Base-by-base conservation (phyloP, 768 basidiomycete genomes). In the Vararia minispora region DNA sequence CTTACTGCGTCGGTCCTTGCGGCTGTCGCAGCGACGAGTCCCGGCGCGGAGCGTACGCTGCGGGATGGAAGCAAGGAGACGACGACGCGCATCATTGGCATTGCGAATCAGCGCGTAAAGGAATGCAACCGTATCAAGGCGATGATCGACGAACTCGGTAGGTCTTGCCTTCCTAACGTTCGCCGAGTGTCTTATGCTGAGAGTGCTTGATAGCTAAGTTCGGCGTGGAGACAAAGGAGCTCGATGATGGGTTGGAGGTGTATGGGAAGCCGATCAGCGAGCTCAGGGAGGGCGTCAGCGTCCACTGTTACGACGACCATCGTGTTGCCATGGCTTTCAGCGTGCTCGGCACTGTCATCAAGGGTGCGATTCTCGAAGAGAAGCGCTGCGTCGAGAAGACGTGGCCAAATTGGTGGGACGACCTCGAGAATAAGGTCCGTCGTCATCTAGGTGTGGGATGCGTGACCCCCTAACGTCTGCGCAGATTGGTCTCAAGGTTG, bases 371-470 rank as follows among this genome's bases (percentile, higher is more conserved):
- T 46, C 68, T 98, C 21, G 91, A 97, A 53, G 94, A 98, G 64
- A 94, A 94, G 61, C 70, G 92, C 38, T 97, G 95, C 53, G 95
- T 99, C 23, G 94, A 94, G 61, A 99, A 99, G 72, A 99, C 94
- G 0, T 99, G 94, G 94, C 95, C 95, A 0, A 92, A 91, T 55
- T 99, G 92, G 89, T 99, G 94, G 92, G 95, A 98, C 54, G 95
- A 98, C 58, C 68, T 99, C 18, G 76, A 87, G 55, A 91, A 88
- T 65, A 95, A 95, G 76, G 88, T 86, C 35, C 3, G 64, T 30
- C n/a, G 8, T 39, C 34, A 21, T 9, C 8, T 21, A 7, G 7
- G 27, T 22, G 18, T 34, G 37, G 8, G 25, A 6, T 40, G 5
- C 3, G n/a, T n/a, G n/a, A n/a, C n/a, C n/a, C n/a, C n/a, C n/a